Evolutionary conservation across 495 filamentous ascomycete species (phyloP).

Genomic region (Xylaria longipes): DNA sequence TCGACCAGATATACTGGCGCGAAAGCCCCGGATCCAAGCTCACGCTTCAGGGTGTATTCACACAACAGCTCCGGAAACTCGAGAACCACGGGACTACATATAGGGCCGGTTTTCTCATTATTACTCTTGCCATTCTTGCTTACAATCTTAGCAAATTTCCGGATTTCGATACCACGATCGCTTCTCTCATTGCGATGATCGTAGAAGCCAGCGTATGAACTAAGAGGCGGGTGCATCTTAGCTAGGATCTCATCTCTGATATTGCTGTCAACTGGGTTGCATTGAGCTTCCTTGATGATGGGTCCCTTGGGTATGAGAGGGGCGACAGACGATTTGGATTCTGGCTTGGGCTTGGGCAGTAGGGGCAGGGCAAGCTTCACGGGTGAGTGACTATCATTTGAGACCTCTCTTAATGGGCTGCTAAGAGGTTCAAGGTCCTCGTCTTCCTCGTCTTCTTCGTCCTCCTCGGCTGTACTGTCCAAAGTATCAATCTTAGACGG

Average conservation of each 20-base stretch:
- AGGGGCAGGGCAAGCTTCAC: constrained; percentile 56
- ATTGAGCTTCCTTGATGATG: constrained; percentile 80
- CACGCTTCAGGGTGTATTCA: constrained; percentile 79
- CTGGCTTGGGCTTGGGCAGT: constrained; percentile 37
- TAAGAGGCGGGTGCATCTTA: constrained; percentile 71
- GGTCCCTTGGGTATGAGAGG: constrained; percentile 58
- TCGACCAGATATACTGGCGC: constrained; percentile 93
- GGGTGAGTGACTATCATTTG: constrained; percentile 28
- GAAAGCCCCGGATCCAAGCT: constrained; percentile 91
- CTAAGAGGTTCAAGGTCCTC: constrained; percentile 62
- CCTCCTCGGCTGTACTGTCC: constrained; percentile 25
- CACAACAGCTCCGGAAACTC: constrained; percentile 66
- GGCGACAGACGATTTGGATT: constrained; percentile 26
- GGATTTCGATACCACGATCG: constrained; percentile 73
- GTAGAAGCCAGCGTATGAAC: constrained; percentile 77
- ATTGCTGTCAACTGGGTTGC: constrained; percentile 82
- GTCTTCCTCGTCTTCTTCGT: constrained; percentile 46
- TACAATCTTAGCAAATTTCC: constrained; percentile 74
- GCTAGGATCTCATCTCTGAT: constrained; percentile 77
- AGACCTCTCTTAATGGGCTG: constrained; percentile 71
- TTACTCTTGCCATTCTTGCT: constrained; percentile 64
- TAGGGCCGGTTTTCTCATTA: constrained; percentile 64
- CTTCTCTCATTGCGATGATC: constrained; percentile 65
- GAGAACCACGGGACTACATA: constrained; percentile 67
- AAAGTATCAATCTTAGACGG: constrained; percentile 61